Evolutionary conservation across 2,329 filamentous ascomycete genomes (phyloP), one percentile per base, ranked within the genome.

Genomic region (Xylaria sp.): DNA sequence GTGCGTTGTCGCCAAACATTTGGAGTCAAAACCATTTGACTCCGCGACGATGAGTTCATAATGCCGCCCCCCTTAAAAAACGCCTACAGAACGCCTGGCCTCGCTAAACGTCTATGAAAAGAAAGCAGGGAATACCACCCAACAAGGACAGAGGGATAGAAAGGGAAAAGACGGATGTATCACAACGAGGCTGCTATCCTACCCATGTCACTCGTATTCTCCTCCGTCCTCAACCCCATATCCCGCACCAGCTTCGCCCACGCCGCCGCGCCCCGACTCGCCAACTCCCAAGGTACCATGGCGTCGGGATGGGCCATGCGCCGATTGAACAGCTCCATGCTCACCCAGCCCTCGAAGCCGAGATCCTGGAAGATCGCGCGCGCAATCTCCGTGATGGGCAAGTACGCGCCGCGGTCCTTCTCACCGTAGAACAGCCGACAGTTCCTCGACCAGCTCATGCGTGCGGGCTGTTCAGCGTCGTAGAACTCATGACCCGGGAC

Each of bases 401-500:
- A 74, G 68, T 91, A 91, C 0, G 82, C 89, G 0, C 86, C 86
- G 2, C 78, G 73, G 2, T 84, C 78, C 51, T 78, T 73, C 71
- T 90, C 87, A 65, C 89, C 85, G 62, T 88, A 84, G 68, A 89
- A 91, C 2, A 89, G 72, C 16, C 90, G 78, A 63, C 87, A 89
- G 70, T 92, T 92, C 16, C 90, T 76, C 44, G 83, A 90, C 90
- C 90, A 93, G 68, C 82, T 90, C 90, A 93, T 92, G 2, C 86
- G 76, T 1, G 82, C 69, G 13, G 80, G 81, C 71, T 89, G 86
- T 3, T 77, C 79, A 0, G 78, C 71, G 7, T 82, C 75, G 73
- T 87, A 81, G 67, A 83, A 88, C 4, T 76, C 70, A 69, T 90
- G 86, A 1, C 77, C 79, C 18, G 78, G 69, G 2, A 79, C 66